phyloP scores from a whole-genome alignment of 768 basidiomycete species.

The Rhodotorula babjevae region DNA sequence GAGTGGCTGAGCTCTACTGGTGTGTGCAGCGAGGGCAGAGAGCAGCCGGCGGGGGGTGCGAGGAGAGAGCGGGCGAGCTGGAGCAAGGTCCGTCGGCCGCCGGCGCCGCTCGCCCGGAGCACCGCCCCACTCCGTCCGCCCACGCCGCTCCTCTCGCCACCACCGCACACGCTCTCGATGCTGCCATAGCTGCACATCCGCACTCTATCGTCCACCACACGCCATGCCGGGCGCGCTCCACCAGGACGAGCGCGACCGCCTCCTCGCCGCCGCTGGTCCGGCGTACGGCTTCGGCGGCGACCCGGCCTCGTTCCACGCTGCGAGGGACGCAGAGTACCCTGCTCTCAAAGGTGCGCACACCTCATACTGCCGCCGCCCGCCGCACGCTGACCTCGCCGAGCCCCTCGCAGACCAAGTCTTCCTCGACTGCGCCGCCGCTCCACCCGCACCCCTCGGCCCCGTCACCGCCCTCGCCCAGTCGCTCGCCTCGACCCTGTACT shows the following conservation, averaged over 20 bases:
- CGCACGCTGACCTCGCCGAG: neutral
- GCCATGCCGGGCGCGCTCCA: neutral
- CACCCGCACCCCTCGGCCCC: slow-evolving; percentile 33
- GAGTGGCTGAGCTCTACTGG: too few species aligned
- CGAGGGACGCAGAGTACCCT: slow-evolving; percentile 10
- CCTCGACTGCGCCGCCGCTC: slow-evolving; percentile 41
- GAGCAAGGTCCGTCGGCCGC: too few species aligned
- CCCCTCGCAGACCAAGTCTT: slow-evolving; percentile 11
- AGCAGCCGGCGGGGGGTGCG: neutral
- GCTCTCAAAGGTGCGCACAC: slow-evolving; percentile 14
- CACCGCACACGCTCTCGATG: too few species aligned
- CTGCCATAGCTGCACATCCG: neutral
- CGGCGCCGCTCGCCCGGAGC: too few species aligned
- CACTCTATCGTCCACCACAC: too few species aligned
- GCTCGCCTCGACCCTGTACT: slow-evolving; percentile 24
- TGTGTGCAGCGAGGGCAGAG: neutral
- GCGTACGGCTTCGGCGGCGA: neutral
- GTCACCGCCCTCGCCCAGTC: slow-evolving; percentile 9
- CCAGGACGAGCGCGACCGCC: neutral
- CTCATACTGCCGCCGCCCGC: neutral
- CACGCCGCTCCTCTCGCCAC: too few species aligned
- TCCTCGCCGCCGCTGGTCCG: neutral
- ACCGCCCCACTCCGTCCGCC: too few species aligned
- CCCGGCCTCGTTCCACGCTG: neutral
- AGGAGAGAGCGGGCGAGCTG: too few species aligned